Base-by-base conservation (phyloP, 768 basidiomycete species). In the Kwoniella sp. region DNA sequence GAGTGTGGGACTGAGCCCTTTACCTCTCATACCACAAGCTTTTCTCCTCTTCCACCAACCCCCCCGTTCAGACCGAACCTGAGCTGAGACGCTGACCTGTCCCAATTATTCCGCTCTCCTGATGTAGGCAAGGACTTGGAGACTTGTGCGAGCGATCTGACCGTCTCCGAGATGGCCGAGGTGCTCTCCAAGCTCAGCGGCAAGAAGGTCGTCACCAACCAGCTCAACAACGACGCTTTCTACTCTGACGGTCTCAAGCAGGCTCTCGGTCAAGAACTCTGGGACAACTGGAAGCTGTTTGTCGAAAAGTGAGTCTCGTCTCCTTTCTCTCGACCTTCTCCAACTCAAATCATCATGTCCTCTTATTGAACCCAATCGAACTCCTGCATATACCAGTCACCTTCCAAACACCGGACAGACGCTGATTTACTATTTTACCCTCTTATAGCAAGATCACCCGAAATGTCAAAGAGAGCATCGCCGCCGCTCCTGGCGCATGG, bases 61-160 rank as follows among this genome's bases (percentile, higher is more conserved):
- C n/a, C n/a, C n/a, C n/a, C n/a, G n/a, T 57, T 23, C 5, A 57
- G 30, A 7, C 11, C 7, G 7, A 13, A 28, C 9, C 5, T 13
- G 26, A 26, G 4, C 55, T 7, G n/a, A 22, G 31, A 13, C 30
- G 55, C 50, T 52, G 13, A 55, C 23, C n/a, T 25, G 22, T 55
- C 20, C 54, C n/a, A n/a, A n/a, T n/a, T n/a, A 63, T 47, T 41
- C 23, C 30, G 20, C 25, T 13, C n/a, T n/a, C 15, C 29, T 28
- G 17, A 22, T 9, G 22, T 41, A 70, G 69, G 63, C n/a, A 63
- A 70, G 55, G 58, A 63, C 58, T 56, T 70, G 25, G 28, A 60
- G 22, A 61, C 62, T 20, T 63, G 61, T 28, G 34, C 61, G 1
- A 52, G 60, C 17, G 30, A 55, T 30, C 30, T 59, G 2, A 61